These are phyloP conservation scores for Yamadazyma nakazawae DNA, from an alignment of 805 yeast species.

Conservation along the genomic window DNA sequence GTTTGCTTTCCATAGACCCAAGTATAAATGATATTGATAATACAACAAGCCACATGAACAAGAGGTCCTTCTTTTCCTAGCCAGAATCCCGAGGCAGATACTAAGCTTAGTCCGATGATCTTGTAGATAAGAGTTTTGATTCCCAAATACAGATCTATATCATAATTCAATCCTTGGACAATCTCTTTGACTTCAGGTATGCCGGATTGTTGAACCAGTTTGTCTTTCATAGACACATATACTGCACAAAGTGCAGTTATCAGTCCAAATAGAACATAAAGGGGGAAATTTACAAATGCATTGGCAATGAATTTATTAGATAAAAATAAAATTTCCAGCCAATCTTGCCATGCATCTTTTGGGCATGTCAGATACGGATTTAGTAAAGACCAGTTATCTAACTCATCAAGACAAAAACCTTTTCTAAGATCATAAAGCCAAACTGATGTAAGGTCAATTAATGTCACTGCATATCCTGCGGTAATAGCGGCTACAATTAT, in stretches of 20 bases:
- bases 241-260: conserved; percentile 26
- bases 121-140: conserved; percentile 52
- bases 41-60: conserved; percentile 72
- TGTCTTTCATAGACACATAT: conserved; percentile 25
- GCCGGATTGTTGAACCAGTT: conserved; percentile 49
- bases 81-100: conserved; percentile 77
- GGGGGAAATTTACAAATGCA: conserved; percentile 32
- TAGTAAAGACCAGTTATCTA: conserved; percentile 39
- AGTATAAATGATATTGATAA: conserved; percentile 37
- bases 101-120: conserved; percentile 54
- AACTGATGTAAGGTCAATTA: conserved; percentile 48
- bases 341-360: conserved; percentile 35
- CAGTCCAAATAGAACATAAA: conserved; percentile 29
- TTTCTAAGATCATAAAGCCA: conserved; percentile 51
- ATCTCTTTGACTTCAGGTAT: conserved; percentile 71
- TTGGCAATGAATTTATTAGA: conserved; percentile 18
- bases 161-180: conserved; percentile 59
- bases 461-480: conserved; percentile 48
- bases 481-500: conserved; percentile 43
- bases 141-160: conserved; percentile 47
- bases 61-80: conserved; percentile 86
- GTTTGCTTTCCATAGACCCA: conserved; percentile 11
- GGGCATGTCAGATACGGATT: conserved; percentile 45
- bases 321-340: conserved; percentile 30
- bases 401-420: conserved; percentile 46